phyloP scores from a whole-genome alignment of 805 yeast species.

The Candida ficus region DNA sequence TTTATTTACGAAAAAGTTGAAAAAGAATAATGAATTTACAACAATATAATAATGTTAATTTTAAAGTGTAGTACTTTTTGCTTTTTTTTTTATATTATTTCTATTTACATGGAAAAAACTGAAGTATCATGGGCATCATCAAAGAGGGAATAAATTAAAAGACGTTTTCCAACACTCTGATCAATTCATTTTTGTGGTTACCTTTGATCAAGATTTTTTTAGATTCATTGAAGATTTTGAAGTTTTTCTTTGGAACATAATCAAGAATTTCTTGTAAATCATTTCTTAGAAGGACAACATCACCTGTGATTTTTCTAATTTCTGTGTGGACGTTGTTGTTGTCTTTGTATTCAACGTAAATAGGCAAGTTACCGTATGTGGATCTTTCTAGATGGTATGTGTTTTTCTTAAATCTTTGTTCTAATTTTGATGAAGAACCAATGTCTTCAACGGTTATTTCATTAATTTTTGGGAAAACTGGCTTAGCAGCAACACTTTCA shows the following conservation, averaged over 20 bases:
- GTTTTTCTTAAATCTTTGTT: conserved; percentile 23
- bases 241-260: conserved; percentile 39
- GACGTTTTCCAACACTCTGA: conserved; percentile 12
- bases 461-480: conserved; percentile 25
- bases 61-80: not conserved
- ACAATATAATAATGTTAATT: not conserved
- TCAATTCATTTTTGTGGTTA: conserved; percentile 17
- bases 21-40: not conserved
- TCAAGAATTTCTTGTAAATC: conserved; percentile 55
- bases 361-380: conserved; percentile 69
- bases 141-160: conserved; percentile 8
- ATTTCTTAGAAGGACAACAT: conserved; percentile 55
- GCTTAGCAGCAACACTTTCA: conserved; percentile 1
- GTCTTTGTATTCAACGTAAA: conserved; percentile 63
- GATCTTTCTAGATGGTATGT: conserved; percentile 41
- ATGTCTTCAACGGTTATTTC: conserved; percentile 28
- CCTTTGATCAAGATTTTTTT: conserved; percentile 36
- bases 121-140: not conserved
- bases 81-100: not conserved
- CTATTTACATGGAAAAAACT: conserved; percentile 1
- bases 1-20: conserved; percentile 16
- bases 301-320: conserved; percentile 66
- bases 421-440: conserved; percentile 16
- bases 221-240: conserved; percentile 45
- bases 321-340: conserved; percentile 65